phyloP scores from a whole-genome alignment of 768 basidiomycete genomes.

The Mycena sanguinolenta region DNA sequence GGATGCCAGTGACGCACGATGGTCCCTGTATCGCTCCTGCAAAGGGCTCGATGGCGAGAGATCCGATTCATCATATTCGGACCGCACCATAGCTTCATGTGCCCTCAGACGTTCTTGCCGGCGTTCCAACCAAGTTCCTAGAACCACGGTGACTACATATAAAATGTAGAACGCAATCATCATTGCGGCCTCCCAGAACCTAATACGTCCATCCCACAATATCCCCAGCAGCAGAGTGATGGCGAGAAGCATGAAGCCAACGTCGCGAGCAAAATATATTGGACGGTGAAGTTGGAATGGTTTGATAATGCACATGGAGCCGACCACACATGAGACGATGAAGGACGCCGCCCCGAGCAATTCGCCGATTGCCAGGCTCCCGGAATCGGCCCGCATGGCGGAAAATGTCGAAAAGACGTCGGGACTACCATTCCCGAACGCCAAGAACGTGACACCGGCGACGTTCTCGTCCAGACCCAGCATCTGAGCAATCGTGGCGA shows the following conservation, averaged over 20 bases:
- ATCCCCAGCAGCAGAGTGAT: slow-evolving; percentile 82
- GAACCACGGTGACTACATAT: slow-evolving; percentile 84
- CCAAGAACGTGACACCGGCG: slow-evolving; percentile 96
- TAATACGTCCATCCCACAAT: slow-evolving; percentile 81
- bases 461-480: slow-evolving; percentile 93
- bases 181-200: slow-evolving; percentile 76
- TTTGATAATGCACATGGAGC: slow-evolving; percentile 97
- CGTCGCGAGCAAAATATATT: slow-evolving; percentile 89
- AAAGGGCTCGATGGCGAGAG: slow-evolving; percentile 48
- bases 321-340: slow-evolving; percentile 96
- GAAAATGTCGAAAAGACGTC: slow-evolving; percentile 97
- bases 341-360: slow-evolving; percentile 95
- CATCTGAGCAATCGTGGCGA: slow-evolving; percentile 88
- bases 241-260: slow-evolving; percentile 92
- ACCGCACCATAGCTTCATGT: slow-evolving; percentile 66
- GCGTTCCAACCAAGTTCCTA: slow-evolving; percentile 83
- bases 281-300: slow-evolving; percentile 87
- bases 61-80: slow-evolving; percentile 70
- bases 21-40: slow-evolving; percentile 70
- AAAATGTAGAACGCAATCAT: slow-evolving; percentile 81
- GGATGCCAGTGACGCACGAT: slow-evolving; percentile 59
- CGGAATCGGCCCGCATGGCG: slow-evolving; percentile 88
- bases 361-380: slow-evolving; percentile 94
- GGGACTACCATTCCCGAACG: slow-evolving; percentile 97
- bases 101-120: slow-evolving; percentile 62